Conservation (phyloP, 2,329 filamentous ascomycete genomes). For the Leptographium lundbergii region DNA sequence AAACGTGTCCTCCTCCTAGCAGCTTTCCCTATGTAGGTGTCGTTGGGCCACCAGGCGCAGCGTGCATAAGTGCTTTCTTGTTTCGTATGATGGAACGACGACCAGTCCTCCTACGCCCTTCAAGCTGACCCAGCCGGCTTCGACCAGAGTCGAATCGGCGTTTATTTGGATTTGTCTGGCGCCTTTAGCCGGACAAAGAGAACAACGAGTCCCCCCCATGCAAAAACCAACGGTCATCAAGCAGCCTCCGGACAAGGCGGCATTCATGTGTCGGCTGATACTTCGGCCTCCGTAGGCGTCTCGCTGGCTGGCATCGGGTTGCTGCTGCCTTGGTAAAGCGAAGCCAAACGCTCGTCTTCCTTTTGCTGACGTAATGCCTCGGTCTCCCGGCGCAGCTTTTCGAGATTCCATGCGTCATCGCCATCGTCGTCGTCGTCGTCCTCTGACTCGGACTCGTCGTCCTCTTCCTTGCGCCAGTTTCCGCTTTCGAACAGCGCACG, state of each 20-base stretch:
- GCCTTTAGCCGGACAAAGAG: neutral
- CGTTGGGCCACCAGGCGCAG: neutral
- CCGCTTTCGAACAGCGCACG: slow-evolving; percentile 93
- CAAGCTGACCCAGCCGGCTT: neutral
- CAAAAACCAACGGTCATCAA: neutral
- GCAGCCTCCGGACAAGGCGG: neutral
- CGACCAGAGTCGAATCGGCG: neutral
- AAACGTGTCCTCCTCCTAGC: neutral
- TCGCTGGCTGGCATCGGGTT: slow-evolving; percentile 1
- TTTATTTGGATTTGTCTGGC: neutral
- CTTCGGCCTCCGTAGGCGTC: slow-evolving; percentile 8
- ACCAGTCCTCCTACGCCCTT: neutral
- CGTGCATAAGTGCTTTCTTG: neutral
- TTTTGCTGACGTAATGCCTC: slow-evolving; percentile 60
- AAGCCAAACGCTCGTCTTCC: slow-evolving; percentile 57
- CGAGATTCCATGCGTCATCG: slow-evolving; percentile 58
- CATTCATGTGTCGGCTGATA: slow-evolving; percentile 15
- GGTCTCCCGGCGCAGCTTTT: slow-evolving; percentile 73
- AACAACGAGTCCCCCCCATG: neutral
- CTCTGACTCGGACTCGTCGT: slow-evolving; percentile 51
- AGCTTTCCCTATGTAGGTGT: neutral
- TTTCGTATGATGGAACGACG: neutral
- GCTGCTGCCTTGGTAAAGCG: slow-evolving; percentile 9
- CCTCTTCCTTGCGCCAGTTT: slow-evolving; percentile 63
- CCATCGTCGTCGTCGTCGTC: slow-evolving; percentile 40